These are phyloP conservation scores for Theobroma cacao DNA, from an alignment of 345 rosid species.

Conservation along the genomic window DNA sequence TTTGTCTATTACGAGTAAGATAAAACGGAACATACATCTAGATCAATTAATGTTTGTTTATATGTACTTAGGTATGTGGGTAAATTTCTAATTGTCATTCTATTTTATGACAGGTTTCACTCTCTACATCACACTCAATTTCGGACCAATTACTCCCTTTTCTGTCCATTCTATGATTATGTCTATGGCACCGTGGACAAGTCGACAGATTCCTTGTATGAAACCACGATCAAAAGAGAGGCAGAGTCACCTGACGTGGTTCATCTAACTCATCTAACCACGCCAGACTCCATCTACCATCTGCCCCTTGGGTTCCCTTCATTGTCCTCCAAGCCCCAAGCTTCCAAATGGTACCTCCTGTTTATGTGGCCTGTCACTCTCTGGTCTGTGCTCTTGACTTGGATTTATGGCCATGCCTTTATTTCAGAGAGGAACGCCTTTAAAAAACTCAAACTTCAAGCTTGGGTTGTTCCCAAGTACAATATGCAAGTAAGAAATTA, in stretches of 20 bases:
- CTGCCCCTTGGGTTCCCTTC: constrained; percentile 42
- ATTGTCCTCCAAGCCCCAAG: constrained; percentile 35
- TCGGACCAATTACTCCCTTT: constrained; percentile 46
- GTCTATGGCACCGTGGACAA: constrained; percentile 37
- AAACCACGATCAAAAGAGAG: constrained; percentile 20
- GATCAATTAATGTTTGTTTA: too few relatives aligned
- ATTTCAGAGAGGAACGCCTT: constrained; percentile 31
- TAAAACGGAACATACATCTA: too few relatives aligned
- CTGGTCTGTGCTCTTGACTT: constrained; percentile 20
- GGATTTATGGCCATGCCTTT: constrained; percentile 22
- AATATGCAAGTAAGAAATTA: constrained; percentile 28
- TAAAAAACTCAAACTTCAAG: constrained; percentile 32
- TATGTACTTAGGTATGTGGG: too few relatives aligned
- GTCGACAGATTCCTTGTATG: constrained; percentile 19
- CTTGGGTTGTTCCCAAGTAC: constrained; percentile 49
- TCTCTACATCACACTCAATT: constrained; percentile 52
- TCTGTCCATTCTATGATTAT: constrained; percentile 55
- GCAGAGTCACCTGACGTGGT: constrained; percentile 35
- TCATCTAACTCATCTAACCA: constrained; percentile 44
- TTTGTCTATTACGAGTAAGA: too few relatives aligned
- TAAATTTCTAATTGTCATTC: neutral
- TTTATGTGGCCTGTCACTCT: constrained; percentile 37
- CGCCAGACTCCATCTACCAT: constrained; percentile 41
- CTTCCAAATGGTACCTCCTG: constrained; percentile 20
- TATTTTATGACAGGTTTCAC: constrained; percentile 29